Evolutionary conservation across 2,329 filamentous ascomycete genomes (phyloP).

Genomic region (Passalora sequoiae): DNA sequence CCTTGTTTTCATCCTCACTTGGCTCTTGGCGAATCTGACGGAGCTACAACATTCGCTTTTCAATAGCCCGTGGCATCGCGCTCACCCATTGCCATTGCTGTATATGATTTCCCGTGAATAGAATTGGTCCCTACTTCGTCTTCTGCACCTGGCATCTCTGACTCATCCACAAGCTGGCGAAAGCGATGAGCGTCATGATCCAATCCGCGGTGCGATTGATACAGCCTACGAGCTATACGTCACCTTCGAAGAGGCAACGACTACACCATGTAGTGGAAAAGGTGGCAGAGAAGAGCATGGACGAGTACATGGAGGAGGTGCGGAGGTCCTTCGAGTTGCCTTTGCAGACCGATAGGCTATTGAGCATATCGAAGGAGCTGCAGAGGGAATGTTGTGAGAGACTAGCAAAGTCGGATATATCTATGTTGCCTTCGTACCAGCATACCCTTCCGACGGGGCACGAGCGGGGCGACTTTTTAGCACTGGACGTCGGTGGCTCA

Average conservation of each 20-base stretch:
- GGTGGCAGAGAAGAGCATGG: slow-evolving; percentile 42
- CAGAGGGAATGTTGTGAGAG: slow-evolving; percentile 51
- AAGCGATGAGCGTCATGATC: slow-evolving; percentile 26
- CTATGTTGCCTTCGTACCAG: slow-evolving; percentile 63
- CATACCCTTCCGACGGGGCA: slow-evolving; percentile 55
- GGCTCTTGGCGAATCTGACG: slow-evolving; percentile 4
- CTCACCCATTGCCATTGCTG: too few relatives aligned
- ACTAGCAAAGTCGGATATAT: slow-evolving; percentile 52
- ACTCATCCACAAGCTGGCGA: slow-evolving; percentile 19
- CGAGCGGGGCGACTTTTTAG: slow-evolving; percentile 57
- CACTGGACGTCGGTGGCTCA: slow-evolving; percentile 62
- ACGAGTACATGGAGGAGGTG: slow-evolving; percentile 43
- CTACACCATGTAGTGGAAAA: slow-evolving; percentile 36
- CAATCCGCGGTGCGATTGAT: slow-evolving; percentile 21
- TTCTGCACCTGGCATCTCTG: slow-evolving; percentile 22
- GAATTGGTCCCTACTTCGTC: slow-evolving; percentile 21
- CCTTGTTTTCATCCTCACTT: too few relatives aligned
- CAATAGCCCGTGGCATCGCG: too few relatives aligned
- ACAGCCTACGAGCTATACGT: slow-evolving; percentile 13
- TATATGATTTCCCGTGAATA: too few relatives aligned
- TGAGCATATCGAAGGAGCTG: slow-evolving; percentile 42
- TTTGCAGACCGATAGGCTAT: slow-evolving; percentile 38
- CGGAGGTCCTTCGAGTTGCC: slow-evolving; percentile 42
- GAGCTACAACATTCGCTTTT: not conserved
- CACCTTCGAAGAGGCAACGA: slow-evolving; percentile 23